These are phyloP conservation scores for Halenospora varia DNA, from an alignment of 495 filamentous ascomycete species.

Conservation along the genomic window DNA sequence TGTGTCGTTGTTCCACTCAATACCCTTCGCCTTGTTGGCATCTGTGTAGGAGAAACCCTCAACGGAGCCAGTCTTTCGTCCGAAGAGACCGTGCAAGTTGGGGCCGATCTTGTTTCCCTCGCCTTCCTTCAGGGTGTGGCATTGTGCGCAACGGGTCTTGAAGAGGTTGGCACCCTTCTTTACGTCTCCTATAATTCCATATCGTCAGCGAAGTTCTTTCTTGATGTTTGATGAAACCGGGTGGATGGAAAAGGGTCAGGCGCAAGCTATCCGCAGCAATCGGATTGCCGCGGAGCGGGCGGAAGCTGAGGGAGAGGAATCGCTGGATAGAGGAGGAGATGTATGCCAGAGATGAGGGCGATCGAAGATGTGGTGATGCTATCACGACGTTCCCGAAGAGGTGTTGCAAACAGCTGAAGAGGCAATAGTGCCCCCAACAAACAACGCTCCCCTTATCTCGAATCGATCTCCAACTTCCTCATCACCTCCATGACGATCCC, in stretches of 20 bases:
- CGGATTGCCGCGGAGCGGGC: background rate
- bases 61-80: conserved; percentile 86
- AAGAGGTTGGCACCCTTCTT: conserved; percentile 99
- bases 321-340: background rate
- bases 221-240: background rate
- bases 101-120: conserved; percentile 98
- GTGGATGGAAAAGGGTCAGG: background rate
- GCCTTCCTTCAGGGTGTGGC: conserved; percentile 84
- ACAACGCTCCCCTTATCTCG: background rate
- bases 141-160: conserved; percentile 98
- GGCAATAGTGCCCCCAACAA: background rate
- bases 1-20: conserved; percentile 82
- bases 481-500: too few relatives aligned
- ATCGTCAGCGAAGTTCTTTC: conserved; percentile 13
- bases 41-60: conserved; percentile 98
- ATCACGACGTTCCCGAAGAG: background rate
- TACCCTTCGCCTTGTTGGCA: conserved; percentile 96
- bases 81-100: conserved; percentile 95
- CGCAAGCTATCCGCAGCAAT: conserved; percentile 9
- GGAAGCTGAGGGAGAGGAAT: background rate
- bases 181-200: conserved; percentile 63
- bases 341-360: background rate
- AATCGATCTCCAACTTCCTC: background rate
- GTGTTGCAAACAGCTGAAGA: background rate
- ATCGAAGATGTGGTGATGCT: background rate